phyloP scores from a whole-genome alignment of 768 basidiomycete species.

The Mycena latifolia region DNA sequence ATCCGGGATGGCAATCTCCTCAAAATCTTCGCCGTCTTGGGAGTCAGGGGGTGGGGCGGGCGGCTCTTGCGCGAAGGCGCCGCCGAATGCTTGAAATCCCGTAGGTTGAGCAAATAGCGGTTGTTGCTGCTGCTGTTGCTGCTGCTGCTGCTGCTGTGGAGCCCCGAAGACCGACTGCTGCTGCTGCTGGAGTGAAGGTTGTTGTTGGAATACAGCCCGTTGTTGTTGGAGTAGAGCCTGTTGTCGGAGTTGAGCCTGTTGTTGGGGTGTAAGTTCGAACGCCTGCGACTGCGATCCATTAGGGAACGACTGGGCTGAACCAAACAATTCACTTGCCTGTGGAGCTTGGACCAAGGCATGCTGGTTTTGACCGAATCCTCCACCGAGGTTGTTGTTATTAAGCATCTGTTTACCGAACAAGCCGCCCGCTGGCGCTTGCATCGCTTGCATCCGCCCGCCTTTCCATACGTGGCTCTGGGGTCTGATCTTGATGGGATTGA shows the following conservation, averaged over 20 bases:
- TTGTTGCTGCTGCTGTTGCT: conserved; percentile 2
- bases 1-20: conserved; percentile 44
- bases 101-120: neutral
- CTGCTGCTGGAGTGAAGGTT: too few relatives aligned
- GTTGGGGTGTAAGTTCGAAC: conserved; percentile 6
- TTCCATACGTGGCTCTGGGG: conserved; percentile 24
- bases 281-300: too few relatives aligned
- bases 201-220: too few relatives aligned
- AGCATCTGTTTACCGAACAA: conserved; percentile 8
- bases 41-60: neutral
- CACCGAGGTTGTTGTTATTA: conserved; percentile 10
- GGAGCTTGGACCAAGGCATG: too few relatives aligned
- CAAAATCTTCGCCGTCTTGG: conserved; percentile 43
- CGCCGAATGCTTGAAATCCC: neutral
- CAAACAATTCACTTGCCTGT: too few relatives aligned
- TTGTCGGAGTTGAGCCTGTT: too few relatives aligned
- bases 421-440: too few relatives aligned
- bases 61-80: too few relatives aligned
- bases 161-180: too few relatives aligned
- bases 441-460: neutral
- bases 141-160: conserved; percentile 9
- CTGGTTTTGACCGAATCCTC: too few relatives aligned
- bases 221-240: too few relatives aligned
- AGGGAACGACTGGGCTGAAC: too few relatives aligned
- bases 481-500: conserved; percentile 48